Evolutionary conservation across 805 yeast genomes (phyloP), one percentile per base, ranked within the genome.

Genomic region (Ogataea parapolymorpha): DNA sequence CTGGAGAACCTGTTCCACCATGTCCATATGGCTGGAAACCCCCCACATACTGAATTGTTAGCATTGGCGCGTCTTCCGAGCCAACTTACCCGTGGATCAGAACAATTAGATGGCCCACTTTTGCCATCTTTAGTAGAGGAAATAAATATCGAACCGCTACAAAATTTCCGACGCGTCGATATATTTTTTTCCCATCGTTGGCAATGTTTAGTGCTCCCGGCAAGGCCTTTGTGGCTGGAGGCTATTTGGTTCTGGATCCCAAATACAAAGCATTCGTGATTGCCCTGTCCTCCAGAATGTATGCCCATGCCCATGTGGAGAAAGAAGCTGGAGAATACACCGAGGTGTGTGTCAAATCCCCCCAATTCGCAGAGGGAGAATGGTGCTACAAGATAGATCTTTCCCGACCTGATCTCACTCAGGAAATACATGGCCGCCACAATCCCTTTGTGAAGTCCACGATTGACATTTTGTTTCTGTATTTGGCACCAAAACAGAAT

Each of bases 221-320:
- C 0, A 93, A 93, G 61, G 98, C 97, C 1, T 68, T 93, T 20
- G 54, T 93, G 10, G 96, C 93, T 1, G 99, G 99, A 14, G 99
- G 99, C 0, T 93, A 93, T 59, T 71, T 93, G 25, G 98, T 93
- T 0, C 67, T 93, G 15, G 93, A 85, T 44, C 90, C 90, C 0
- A 62, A 62, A 26, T 90, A 84, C 65, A 65, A 71, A 33, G 79
- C 96, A 0, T 85, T 82, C 58, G 95, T 86, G 3, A 80, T 91
- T 10, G 98, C 96, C 0, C 72, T 93, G 13, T 84, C 95, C 1
- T 78, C 95, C 5, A 72, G 98, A 48, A 91, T 93, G 86, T 90
- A 90, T 59, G 87, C 95, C n/a, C 35, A 46, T 35, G 48, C 55
- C 1, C 24, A 31, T 8, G 14, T 26, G 9, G 26, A 4, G 3